Percentiles rank a stretch among this genome's conserved stretches.
phyloP scores from a whole-genome alignment of 2,329 filamentous ascomycete species.

The Cordyceps militaris region DNA sequence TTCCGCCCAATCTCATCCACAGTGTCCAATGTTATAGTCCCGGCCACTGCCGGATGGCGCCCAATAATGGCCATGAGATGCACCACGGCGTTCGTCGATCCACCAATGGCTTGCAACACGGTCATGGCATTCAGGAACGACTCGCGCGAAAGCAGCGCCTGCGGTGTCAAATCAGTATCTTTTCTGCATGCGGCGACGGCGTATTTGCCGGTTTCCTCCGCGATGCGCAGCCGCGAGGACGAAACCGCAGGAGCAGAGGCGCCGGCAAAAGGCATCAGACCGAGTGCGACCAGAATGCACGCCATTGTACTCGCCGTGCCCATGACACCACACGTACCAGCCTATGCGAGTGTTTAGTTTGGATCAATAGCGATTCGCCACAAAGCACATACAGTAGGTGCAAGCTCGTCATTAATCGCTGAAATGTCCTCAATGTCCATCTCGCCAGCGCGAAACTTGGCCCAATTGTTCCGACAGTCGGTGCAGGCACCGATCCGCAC shows the following conservation, averaged over 20 bases:
- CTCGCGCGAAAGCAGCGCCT: conserved; percentile 62
- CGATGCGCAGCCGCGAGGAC: conserved; percentile 73
- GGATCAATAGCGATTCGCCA: not conserved
- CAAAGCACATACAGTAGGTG: conserved; percentile 49
- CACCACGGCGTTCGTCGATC: conserved; percentile 77
- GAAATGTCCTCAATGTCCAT: conserved; percentile 67
- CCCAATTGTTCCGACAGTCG: conserved; percentile 70
- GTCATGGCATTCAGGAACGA: conserved; percentile 82
- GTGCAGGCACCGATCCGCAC: conserved; percentile 64
- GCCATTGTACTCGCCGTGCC: conserved; percentile 90
- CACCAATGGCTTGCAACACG: conserved; percentile 78
- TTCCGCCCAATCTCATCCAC: conserved; percentile 70
- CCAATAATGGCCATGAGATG: conserved; percentile 81
- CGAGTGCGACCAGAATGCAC: conserved; percentile 73
- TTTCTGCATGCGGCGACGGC: conserved; percentile 61
- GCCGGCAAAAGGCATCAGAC: conserved; percentile 70
- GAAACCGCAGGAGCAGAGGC: conserved; percentile 74
- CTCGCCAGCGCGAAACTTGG: conserved; percentile 55
- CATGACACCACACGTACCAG: conserved; percentile 84
- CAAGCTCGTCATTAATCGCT: conserved; percentile 64
- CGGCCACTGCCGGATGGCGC: conserved; percentile 59
- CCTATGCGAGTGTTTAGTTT: conserved; percentile 25
- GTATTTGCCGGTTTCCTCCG: conserved; percentile 61
- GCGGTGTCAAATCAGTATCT: conserved; percentile 60
- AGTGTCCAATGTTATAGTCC: conserved; percentile 62